A percentile compares a stretch with the other conserved stretches of the same genome.
phyloP scores from a whole-genome alignment of 306 rosid genomes.

The Prunus fruticosa region DNA sequence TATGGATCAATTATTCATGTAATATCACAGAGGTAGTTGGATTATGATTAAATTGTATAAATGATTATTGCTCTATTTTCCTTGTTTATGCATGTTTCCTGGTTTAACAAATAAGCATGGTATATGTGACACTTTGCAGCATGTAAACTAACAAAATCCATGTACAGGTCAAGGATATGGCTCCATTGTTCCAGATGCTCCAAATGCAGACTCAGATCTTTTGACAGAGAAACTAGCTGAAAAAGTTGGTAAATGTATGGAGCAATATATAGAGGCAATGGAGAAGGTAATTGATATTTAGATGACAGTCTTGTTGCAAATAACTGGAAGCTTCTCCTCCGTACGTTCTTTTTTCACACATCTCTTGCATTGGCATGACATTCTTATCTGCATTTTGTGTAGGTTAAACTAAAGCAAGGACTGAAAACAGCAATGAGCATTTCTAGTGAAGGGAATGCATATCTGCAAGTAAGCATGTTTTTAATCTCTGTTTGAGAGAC shows the following conservation, averaged over 20 bases:
- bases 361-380: background rate
- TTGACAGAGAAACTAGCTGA: slow-evolving; percentile 57
- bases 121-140: background rate
- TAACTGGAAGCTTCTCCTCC: background rate
- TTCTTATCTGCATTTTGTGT: background rate
- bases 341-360: background rate
- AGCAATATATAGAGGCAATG: slow-evolving; percentile 86
- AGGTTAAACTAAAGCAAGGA: slow-evolving; percentile 97
- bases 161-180: slow-evolving; percentile 80
- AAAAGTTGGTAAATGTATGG: slow-evolving; percentile 60
- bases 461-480: slow-evolving; percentile 67
- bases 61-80: background rate
- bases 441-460: slow-evolving; percentile 83
- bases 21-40: background rate
- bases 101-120: slow-evolving; percentile 1
- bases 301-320: background rate
- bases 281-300: slow-evolving; percentile 62
- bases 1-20: background rate
- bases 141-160: background rate
- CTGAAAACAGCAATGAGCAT: slow-evolving; percentile 83
- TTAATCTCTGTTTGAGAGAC: background rate
- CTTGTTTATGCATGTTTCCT: background rate
- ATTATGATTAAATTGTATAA: background rate
- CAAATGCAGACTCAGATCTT: slow-evolving; percentile 48
- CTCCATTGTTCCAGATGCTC: slow-evolving; percentile 64